Conservation (phyloP, 1,284 basidiomycete genomes). For the Spongispora temasekensis region DNA sequence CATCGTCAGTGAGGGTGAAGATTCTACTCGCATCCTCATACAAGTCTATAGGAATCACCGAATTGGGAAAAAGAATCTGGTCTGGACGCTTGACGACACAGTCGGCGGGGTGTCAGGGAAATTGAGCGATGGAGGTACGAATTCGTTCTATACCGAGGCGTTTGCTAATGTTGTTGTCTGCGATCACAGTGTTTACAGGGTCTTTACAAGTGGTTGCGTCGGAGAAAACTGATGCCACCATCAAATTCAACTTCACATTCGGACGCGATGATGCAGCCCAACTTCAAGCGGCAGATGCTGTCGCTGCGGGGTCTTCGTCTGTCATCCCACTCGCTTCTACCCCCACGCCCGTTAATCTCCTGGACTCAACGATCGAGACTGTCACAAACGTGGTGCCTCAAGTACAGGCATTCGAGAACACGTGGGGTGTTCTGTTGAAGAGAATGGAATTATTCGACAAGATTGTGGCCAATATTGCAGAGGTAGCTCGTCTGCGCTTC, state of each 20-base stretch:
- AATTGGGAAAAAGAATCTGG: neutral
- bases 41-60: neutral
- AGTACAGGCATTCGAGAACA: neutral
- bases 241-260: neutral
- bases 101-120: neutral
- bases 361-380: neutral
- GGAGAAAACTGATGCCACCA: neutral
- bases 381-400: neutral
- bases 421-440: neutral
- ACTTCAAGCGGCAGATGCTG: neutral
- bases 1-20: neutral
- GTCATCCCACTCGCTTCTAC: neutral
- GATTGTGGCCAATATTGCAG: neutral
- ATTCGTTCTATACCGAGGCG: no score
- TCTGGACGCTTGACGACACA: neutral
- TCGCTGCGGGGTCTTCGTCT: neutral
- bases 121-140: neutral
- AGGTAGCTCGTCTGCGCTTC: neutral
- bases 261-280: neutral
- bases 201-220: neutral
- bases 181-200: neutral
- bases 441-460: neutral
- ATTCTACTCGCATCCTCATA: neutral
- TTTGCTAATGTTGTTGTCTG: neutral
- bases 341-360: neutral